A percentile compares a stretch with the other conserved stretches of the same genome.
phyloP scores from a whole-genome alignment of 2,329 filamentous ascomycete genomes.

The Neobulgaria alba region DNA sequence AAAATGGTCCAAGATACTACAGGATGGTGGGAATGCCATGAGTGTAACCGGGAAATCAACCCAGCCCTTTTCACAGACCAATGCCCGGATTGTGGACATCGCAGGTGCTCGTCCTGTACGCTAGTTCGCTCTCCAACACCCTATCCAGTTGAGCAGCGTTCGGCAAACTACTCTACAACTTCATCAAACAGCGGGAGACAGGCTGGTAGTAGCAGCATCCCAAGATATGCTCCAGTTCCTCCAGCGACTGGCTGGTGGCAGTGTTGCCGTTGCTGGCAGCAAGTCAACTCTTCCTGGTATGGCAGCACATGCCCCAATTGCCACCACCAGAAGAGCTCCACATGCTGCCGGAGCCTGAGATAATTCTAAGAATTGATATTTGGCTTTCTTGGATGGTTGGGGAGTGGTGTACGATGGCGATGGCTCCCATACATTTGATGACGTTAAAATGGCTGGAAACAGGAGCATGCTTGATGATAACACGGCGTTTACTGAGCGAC shows the following conservation, averaged over 20 bases:
- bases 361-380: too few relatives aligned
- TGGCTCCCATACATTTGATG: too few relatives aligned
- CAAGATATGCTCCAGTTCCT: neutral
- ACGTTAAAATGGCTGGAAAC: too few relatives aligned
- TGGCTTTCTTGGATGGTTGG: too few relatives aligned
- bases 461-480: too few relatives aligned
- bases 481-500: too few relatives aligned
- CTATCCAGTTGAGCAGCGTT: neutral
- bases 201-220: neutral
- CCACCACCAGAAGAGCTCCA: neutral
- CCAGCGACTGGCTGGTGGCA: slow-evolving; percentile 4
- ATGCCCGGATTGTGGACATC: slow-evolving; percentile 16
- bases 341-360: neutral
- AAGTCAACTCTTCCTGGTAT: neutral
- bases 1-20: neutral
- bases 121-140: neutral
- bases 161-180: neutral
- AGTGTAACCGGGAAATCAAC: slow-evolving; percentile 10
- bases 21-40: slow-evolving; percentile 14
- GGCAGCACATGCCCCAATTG: slow-evolving; percentile 1
- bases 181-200: neutral
- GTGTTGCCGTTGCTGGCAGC: neutral
- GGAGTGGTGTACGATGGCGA: too few relatives aligned
- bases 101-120: slow-evolving; percentile 2
- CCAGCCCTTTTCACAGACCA: neutral